phyloP scores from a whole-genome alignment of 2,329 filamentous ascomycete genomes.

The Coleophoma cylindrospora region DNA sequence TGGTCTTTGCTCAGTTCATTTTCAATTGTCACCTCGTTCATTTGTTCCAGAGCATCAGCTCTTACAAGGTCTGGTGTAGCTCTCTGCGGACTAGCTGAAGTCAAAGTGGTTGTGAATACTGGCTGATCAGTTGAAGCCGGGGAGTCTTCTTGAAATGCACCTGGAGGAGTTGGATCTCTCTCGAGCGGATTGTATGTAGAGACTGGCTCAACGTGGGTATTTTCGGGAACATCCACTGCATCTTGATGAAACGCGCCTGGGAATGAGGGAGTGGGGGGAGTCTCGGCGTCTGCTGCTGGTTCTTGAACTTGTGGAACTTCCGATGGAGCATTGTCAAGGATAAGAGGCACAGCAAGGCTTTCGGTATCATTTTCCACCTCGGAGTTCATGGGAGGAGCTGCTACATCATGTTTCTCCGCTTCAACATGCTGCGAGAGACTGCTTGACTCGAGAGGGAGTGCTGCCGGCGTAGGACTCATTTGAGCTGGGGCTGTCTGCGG shows the following conservation, averaged over 20 bases:
- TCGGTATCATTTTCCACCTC: neutral
- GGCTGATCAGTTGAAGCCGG: conserved; percentile 3
- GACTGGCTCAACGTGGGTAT: neutral
- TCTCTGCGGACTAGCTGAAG: conserved; percentile 11
- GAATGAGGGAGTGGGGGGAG: conserved; percentile 7
- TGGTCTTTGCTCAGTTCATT: neutral
- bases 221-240: neutral
- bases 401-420: conserved; percentile 7
- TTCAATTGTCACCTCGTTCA: conserved; percentile 2
- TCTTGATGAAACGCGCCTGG: conserved; percentile 13
- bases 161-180: neutral
- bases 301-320: conserved; percentile 10
- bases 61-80: conserved; percentile 3
- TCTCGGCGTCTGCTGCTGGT: conserved; percentile 9
- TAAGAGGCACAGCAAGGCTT: neutral
- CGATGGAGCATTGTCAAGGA: neutral
- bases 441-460: conserved; percentile 3
- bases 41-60: conserved; percentile 6
- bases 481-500: conserved; percentile 51
- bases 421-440: conserved; percentile 15
- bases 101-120: conserved; percentile 12
- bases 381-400: too few relatives aligned
- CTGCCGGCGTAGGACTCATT: conserved; percentile 12
- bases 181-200: neutral
- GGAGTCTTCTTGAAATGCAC: conserved; percentile 1